phyloP scores from a whole-genome alignment of 2,329 filamentous ascomycete species.

The Clarireedia hainanense region DNA sequence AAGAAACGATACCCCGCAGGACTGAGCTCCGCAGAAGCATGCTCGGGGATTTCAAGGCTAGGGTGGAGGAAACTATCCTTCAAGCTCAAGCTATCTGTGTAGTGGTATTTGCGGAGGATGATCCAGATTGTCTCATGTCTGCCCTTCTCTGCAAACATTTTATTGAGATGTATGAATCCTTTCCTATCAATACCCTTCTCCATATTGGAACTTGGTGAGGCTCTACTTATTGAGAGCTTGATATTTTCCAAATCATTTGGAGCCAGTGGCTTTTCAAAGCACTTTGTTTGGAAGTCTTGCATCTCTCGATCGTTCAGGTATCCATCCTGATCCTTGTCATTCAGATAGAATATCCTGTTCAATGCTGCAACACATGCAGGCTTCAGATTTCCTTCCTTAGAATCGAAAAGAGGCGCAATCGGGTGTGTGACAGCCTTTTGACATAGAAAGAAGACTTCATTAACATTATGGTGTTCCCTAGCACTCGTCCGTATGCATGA shows the following conservation, averaged over 20 bases:
- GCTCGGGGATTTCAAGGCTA: constrained; percentile 88
- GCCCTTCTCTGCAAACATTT: constrained; percentile 93
- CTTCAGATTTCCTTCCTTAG: constrained; percentile 84
- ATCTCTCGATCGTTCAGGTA: constrained; percentile 87
- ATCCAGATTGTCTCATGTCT: constrained; percentile 98
- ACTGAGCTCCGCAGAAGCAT: constrained; percentile 86
- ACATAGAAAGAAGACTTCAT: constrained; percentile 94
- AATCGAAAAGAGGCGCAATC: constrained; percentile 92
- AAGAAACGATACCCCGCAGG: constrained; percentile 95
- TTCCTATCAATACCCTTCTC: constrained; percentile 69
- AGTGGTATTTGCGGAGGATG: constrained; percentile 88
- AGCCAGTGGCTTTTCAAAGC: constrained; percentile 81
- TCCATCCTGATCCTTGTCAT: constrained; percentile 93
- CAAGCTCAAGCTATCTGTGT: constrained; percentile 88
- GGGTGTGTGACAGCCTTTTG: constrained; percentile 97
- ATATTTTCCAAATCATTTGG: constrained; percentile 82
- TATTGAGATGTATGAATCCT: constrained; percentile 87
- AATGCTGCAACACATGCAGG: constrained; percentile 81
- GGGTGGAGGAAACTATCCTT: constrained; percentile 88
- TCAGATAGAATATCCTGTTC: constrained; percentile 87
- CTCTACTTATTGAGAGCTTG: constrained; percentile 74
- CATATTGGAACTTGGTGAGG: constrained; percentile 52
- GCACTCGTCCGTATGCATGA: constrained; percentile 94
- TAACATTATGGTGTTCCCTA: constrained; percentile 85
- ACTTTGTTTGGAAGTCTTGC: constrained; percentile 81